These are phyloP conservation scores for Fusarium metavorans DNA, from an alignment of 2,329 filamentous ascomycete genomes.

Conservation along the genomic window DNA sequence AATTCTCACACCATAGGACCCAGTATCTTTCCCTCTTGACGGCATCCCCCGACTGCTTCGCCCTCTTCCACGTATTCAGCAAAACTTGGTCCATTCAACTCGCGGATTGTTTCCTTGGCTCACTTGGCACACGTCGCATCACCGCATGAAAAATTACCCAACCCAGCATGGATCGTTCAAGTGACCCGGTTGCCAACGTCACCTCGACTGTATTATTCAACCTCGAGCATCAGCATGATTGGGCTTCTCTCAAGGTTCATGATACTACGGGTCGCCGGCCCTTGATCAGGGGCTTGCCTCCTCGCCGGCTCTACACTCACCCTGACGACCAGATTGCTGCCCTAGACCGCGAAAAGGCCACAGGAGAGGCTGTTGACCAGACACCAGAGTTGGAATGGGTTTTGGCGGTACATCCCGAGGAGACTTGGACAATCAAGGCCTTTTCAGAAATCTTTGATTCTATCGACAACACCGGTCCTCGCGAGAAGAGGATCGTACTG, in stretches of 20 bases:
- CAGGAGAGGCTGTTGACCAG: conserved; percentile 59
- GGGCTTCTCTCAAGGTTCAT: conserved; percentile 72
- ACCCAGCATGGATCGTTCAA: conserved; percentile 27
- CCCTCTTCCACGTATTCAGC: conserved; percentile 6
- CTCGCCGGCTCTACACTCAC: conserved; percentile 79
- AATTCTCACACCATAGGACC: neutral
- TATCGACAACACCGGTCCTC: conserved; percentile 59
- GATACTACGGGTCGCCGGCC: conserved; percentile 63
- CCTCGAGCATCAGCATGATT: conserved; percentile 80
- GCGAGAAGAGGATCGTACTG: conserved; percentile 77
- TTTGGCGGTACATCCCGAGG: conserved; percentile 76
- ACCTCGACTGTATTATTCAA: conserved; percentile 72
- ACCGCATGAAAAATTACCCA: conserved; percentile 3
- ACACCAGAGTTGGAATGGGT: conserved; percentile 79
- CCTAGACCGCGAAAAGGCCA: conserved; percentile 69
- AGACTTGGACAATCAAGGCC: conserved; percentile 76
- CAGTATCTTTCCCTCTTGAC: neutral
- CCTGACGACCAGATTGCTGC: conserved; percentile 85
- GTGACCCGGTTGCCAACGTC: conserved; percentile 41
- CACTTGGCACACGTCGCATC: conserved; percentile 11
- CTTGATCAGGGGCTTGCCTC: conserved; percentile 79
- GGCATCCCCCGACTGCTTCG: conserved; percentile 1
- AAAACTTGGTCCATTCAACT: neutral
- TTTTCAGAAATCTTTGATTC: conserved; percentile 80
- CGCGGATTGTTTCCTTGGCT: neutral